These are phyloP conservation scores for Fusarium ambrosium DNA, from an alignment of 2,329 filamentous ascomycete species.

Conservation along the genomic window DNA sequence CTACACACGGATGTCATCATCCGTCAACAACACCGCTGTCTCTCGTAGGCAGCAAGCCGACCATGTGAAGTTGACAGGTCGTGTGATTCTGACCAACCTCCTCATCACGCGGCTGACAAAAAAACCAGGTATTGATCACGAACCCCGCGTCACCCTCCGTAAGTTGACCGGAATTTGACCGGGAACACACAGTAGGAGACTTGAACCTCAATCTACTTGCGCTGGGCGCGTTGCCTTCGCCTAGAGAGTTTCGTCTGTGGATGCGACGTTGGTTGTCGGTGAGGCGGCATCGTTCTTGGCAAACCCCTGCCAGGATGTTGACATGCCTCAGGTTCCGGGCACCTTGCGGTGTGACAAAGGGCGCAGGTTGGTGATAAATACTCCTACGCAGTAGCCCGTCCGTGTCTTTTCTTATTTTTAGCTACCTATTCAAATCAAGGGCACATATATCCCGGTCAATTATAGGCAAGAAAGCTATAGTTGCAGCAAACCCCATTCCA, in stretches of 20 bases:
- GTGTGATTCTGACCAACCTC: not conserved
- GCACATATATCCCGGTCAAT: not conserved
- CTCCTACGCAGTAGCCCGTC: not conserved
- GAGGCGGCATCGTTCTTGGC: not conserved
- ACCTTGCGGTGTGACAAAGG: not conserved
- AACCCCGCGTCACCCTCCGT: not conserved
- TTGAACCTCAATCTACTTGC: not conserved
- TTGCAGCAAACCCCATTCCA: not conserved
- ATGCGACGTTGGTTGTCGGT: conserved; percentile 2
- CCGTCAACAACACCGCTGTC: not conserved
- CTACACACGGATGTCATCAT: not conserved
- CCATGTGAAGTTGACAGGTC: not conserved
- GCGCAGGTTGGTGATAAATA: not conserved
- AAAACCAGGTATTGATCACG: not conserved
- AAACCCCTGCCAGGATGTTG: not conserved
- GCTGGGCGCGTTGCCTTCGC: not conserved
- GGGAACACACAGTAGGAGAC: not conserved
- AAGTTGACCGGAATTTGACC: not conserved
- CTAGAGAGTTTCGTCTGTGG: not conserved
- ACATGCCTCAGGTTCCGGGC: not conserved
- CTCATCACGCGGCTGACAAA: not conserved
- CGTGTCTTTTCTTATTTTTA: not conserved
- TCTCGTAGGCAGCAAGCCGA: not conserved
- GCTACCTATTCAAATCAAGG: not conserved
- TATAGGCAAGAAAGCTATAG: not conserved